phyloP scores from a whole-genome alignment of 176 grass and related monocot genomes.

The Triticum aestivum region IWGSC_CS_RefSeq_v2.1 NC_057803.1:724313970-724314469 shows the following conservation, averaged over 20 bases:
- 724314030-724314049: not conserved
- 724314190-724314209: no score
- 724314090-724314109: no score
- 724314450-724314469: not conserved
- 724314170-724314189: no score
- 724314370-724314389: not conserved
- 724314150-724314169: no score
- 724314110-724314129: no score
- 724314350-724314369: not conserved
- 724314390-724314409: not conserved
- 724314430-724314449: not conserved
- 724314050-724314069: not conserved
- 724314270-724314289: not conserved
- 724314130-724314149: no score
- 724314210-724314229: no score
- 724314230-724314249: not conserved
- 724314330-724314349: not conserved
- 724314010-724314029: not conserved
- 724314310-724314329: not conserved
- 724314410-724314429: not conserved
- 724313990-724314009: not conserved
- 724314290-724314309: not conserved
- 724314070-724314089: not conserved
- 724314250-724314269: not conserved
- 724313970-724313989: not conserved